phyloP scores from a whole-genome alignment of 257 asterid genomes.

The Solanum tacnaense region DNA sequence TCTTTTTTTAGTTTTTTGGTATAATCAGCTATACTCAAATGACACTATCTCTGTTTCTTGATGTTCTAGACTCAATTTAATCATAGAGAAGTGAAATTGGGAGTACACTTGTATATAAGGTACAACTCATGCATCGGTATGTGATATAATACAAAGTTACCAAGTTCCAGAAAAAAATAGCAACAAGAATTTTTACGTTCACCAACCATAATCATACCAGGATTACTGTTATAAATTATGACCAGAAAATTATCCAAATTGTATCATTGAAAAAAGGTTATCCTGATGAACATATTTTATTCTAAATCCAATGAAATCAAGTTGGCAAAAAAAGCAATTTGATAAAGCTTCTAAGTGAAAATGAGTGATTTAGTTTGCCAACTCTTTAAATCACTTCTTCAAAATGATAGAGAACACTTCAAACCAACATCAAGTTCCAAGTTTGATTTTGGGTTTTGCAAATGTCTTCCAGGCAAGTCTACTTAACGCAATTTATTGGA shows the following conservation, averaged over 20 bases:
- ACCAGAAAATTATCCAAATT: not conserved
- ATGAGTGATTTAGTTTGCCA: not conserved
- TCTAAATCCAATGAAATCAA: not conserved
- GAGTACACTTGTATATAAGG: not conserved
- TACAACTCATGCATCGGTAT: not conserved
- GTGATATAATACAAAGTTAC: not conserved
- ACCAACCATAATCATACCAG: not conserved
- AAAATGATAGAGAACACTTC: not conserved
- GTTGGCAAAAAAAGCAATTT: not conserved
- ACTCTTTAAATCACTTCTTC: not conserved
- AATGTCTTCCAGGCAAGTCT: not conserved
- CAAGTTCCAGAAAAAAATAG: not conserved
- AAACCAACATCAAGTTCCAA: not conserved
- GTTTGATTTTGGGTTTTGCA: not conserved
- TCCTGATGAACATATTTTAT: not conserved
- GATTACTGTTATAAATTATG: not conserved
- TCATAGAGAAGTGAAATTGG: not conserved
- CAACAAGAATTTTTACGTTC: not conserved
- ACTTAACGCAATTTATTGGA: not conserved
- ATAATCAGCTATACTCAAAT: not conserved
- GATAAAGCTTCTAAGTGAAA: not conserved
- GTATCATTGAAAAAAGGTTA: not conserved
- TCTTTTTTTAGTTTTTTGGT: not conserved
- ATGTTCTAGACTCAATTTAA: not conserved
- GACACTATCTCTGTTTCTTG: not conserved